Evolutionary conservation across 1,139 yeast genomes (phyloP), one percentile per base, ranked within the genome.

Genomic region (Lizanozyma gosingica): DNA sequence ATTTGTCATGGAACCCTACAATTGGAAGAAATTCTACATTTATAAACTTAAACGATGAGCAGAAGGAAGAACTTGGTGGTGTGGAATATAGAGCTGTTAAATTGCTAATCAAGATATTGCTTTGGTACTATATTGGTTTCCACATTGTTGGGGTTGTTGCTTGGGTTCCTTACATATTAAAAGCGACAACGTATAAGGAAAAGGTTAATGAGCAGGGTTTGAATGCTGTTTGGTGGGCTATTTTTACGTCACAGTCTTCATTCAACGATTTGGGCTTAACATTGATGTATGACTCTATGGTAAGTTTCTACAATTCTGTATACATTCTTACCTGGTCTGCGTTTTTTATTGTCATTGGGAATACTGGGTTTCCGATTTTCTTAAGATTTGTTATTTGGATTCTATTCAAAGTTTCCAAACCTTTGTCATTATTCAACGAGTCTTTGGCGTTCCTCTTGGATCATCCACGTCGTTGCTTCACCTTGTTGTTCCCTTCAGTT

Each of bases 401-500:
- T 0, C 51, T 83, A 59, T 81, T 78, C 62, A 82, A 80, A 48
- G 39, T 80, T 16, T 71, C 95, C 0, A 83, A 75, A 34, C 86
- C 82, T 1, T 59, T 80, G 34, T 80, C 90, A 33, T 67, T 73
- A 59, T 68, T 67, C 45, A 75, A 74, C 44, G 97, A 92, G 55
- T 83, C 94, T 6, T 63, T 90, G 17, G 94, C 88, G 1, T 92
- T 94, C 52, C 61, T 92, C 42, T 67, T 92, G 39, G 97, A 90
- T 51, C 98, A 92, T 56, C 99, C 99, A 1, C 80, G 99, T 53
- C 83, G 99, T 54, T 92, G 98, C 57, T 92, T 92, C 56, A 90
- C 97, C 1, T 65, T 92, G 45, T 65, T 94, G 41, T 92, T 92
- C 55, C 98, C 98, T 0, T 75, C 92, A 2, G 79, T 82, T 1